Evolutionary conservation across 805 yeast genomes (phyloP).

Genomic region (Kluyveromyces aestuarii): DNA sequence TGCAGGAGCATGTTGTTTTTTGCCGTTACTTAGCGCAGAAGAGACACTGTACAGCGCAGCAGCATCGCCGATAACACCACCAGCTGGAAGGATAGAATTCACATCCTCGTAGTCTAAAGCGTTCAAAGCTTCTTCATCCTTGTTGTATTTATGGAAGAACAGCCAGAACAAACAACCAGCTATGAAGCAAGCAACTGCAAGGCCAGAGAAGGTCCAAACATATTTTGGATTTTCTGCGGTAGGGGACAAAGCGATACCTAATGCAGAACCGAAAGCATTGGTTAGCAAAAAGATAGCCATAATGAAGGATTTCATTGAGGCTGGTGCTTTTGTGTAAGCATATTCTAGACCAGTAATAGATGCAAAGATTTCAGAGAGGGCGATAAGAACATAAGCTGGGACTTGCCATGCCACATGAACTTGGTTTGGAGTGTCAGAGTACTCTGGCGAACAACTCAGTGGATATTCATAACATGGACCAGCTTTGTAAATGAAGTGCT

Average conservation of each 20-base stretch:
- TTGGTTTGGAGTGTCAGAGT: slow-evolving; percentile 19
- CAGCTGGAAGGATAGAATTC: not conserved
- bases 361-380: slow-evolving; percentile 69
- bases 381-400: slow-evolving; percentile 60
- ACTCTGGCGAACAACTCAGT: slow-evolving; percentile 37
- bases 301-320: slow-evolving; percentile 35
- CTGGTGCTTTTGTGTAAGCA: slow-evolving; percentile 78
- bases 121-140: slow-evolving; percentile 49
- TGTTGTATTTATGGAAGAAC: slow-evolving; percentile 45
- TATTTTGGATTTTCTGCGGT: slow-evolving; percentile 61
- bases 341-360: slow-evolving; percentile 76
- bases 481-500: slow-evolving; percentile 54
- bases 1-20: not conserved
- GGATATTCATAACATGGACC: slow-evolving; percentile 71
- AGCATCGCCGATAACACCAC: not conserved
- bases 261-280: slow-evolving; percentile 68
- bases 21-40: not conserved
- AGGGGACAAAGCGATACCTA: slow-evolving; percentile 65
- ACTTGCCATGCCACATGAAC: slow-evolving; percentile 63
- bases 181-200: slow-evolving; percentile 48
- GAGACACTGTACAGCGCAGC: slow-evolving; percentile 2
- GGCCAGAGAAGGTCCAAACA: slow-evolving; percentile 59
- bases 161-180: slow-evolving; percentile 58
- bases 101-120: slow-evolving; percentile 33
- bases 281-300: slow-evolving; percentile 55